phyloP scores from a whole-genome alignment of 495 filamentous ascomycete species.

The Filosporella fistucella region DNA sequence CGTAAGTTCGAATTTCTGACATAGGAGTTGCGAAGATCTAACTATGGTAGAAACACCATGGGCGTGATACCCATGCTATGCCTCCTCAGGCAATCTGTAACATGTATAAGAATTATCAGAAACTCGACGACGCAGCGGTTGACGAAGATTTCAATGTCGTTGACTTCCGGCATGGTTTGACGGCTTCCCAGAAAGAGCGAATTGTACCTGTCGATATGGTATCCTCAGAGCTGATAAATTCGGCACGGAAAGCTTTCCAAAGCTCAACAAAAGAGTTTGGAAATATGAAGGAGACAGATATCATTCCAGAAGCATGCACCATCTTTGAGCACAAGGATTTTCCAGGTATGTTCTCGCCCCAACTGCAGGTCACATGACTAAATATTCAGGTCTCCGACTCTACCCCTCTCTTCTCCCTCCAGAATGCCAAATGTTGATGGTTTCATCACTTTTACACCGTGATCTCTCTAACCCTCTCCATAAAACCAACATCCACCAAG shows the following conservation, averaged over 20 bases:
- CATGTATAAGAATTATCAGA: conserved; percentile 62
- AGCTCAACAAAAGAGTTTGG: background rate
- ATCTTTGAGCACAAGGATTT: conserved; percentile 24
- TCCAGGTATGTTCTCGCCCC: conserved; percentile 8
- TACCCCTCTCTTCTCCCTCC: conserved; percentile 69
- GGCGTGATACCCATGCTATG: conserved; percentile 61
- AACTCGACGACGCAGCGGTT: conserved; percentile 35
- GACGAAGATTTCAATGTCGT: conserved; percentile 43
- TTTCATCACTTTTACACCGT: conserved; percentile 68
- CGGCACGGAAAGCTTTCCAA: conserved; percentile 13
- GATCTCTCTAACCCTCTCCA: conserved; percentile 72
- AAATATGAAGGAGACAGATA: background rate
- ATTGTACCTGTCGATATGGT: conserved; percentile 16
- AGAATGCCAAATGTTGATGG: conserved; percentile 61
- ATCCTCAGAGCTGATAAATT: conserved; percentile 10
- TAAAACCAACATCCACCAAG: conserved; percentile 83
- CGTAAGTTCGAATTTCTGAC: no score
- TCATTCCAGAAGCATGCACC: conserved; percentile 3
- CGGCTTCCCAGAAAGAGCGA: conserved; percentile 14
- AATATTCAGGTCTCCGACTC: conserved; percentile 60
- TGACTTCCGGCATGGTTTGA: conserved; percentile 35
- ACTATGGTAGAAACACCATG: background rate
- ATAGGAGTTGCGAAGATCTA: no score
- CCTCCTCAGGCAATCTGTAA: conserved; percentile 61
- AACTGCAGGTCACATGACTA: background rate